Percentiles rank a stretch among this genome's conserved stretches.
phyloP scores from a whole-genome alignment of 139 green algal species.

The Monoraphidium neglectum region DNA sequence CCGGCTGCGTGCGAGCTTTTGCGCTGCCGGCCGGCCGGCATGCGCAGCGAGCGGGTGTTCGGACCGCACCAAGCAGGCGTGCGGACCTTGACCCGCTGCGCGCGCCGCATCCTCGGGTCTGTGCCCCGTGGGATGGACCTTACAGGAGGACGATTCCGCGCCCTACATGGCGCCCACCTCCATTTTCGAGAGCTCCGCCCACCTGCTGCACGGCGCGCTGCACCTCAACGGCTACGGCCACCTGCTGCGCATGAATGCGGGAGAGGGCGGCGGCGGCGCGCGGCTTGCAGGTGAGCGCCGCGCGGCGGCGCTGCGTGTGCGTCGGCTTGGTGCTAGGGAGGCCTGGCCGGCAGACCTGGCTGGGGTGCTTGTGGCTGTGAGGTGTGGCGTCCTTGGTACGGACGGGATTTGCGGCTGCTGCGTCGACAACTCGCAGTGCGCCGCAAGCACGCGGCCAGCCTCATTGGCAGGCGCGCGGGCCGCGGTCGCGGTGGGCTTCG shows the following conservation, averaged over 20 bases:
- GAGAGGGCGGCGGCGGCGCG: neutral
- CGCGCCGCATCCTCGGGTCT: too few species aligned
- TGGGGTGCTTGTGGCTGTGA: too few species aligned
- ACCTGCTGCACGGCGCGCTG: constrained; percentile 91
- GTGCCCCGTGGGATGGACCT: neutral
- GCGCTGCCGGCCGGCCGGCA: neutral
- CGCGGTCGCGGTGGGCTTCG: too few species aligned
- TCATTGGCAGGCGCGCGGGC: too few species aligned
- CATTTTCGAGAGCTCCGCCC: constrained; percentile 74
- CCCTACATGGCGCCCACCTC: constrained; percentile 53
- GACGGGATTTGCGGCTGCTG: too few species aligned
- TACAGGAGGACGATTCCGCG: constrained; percentile 19
- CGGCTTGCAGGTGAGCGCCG: neutral
- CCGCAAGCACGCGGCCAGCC: too few species aligned
- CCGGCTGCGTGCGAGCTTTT: too few species aligned
- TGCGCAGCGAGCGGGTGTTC: neutral
- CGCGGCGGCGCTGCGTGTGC: too few species aligned
- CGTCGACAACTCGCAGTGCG: too few species aligned
- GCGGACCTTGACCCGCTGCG: too few species aligned
- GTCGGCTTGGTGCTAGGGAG: neutral
- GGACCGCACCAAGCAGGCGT: neutral
- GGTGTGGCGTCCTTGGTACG: too few species aligned
- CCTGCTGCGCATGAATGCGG: constrained; percentile 69
- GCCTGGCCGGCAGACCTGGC: neutral
- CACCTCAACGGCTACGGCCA: constrained; percentile 96